phyloP scores from a whole-genome alignment of 768 basidiomycete species.

The Panus rudis region DNA sequence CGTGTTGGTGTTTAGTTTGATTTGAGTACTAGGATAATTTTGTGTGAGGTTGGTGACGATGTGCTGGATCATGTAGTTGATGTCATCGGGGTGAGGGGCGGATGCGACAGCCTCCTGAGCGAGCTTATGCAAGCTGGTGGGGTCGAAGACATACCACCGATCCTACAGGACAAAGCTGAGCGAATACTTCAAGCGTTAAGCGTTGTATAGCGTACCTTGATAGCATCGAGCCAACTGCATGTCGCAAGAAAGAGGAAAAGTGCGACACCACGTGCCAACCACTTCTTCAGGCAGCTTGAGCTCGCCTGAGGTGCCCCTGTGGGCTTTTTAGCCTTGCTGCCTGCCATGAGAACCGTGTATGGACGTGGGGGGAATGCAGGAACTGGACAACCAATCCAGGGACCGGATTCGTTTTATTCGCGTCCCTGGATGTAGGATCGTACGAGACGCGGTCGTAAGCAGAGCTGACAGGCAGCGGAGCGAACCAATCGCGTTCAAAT shows the following conservation, averaged over 20 bases:
- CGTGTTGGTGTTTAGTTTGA: conserved; percentile 50
- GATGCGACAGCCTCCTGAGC: conserved; percentile 65
- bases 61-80: conserved; percentile 67
- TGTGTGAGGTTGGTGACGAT: conserved; percentile 75
- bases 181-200: neutral
- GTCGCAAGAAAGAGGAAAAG: conserved; percentile 25
- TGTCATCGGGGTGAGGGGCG: conserved; percentile 46
- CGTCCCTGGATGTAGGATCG: neutral
- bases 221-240: conserved; percentile 49
- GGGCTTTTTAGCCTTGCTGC: conserved; percentile 6
- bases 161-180: conserved; percentile 37
- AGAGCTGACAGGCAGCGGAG: neutral
- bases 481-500: too few relatives aligned
- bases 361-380: neutral
- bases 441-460: conserved; percentile 5
- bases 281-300: conserved; percentile 21
- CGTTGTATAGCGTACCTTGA: conserved; percentile 41
- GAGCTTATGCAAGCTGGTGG: conserved; percentile 61
- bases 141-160: conserved; percentile 85
- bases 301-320: neutral
- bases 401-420: neutral
- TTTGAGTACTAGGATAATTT: conserved; percentile 52
- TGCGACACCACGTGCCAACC: conserved; percentile 24
- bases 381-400: neutral
- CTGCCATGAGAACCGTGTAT: conserved; percentile 5